phyloP scores from a whole-genome alignment of 306 rosid species.

The Vicia villosa region DNA sequence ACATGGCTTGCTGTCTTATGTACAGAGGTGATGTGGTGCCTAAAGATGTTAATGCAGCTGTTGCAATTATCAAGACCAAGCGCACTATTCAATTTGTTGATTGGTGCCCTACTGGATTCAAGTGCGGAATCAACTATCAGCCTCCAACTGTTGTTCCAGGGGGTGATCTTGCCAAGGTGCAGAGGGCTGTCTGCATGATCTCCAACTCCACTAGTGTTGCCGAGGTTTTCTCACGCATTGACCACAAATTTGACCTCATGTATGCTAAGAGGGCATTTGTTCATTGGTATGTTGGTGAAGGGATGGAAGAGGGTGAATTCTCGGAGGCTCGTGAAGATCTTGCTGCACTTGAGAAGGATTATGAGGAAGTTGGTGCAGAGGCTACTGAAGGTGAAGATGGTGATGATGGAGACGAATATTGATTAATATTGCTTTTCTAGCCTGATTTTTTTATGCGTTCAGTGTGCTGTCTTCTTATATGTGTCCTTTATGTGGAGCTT shows the following conservation, averaged over 20 bases:
- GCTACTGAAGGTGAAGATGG: constrained; percentile 73
- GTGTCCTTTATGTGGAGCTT: constrained; percentile 9
- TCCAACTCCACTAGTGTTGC: constrained; percentile 82
- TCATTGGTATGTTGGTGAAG: constrained; percentile 92
- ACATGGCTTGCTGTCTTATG: constrained; percentile 93
- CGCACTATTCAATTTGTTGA: constrained; percentile 80
- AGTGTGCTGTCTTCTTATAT: not conserved
- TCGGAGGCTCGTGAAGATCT: constrained; percentile 92
- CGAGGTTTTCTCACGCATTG: constrained; percentile 58
- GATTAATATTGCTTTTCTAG: constrained; percentile 3
- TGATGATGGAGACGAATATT: constrained; percentile 73
- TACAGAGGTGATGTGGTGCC: constrained; percentile 90
- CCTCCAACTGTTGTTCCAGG: constrained; percentile 92
- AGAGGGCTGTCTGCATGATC: constrained; percentile 88
- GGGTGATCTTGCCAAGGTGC: constrained; percentile 85
- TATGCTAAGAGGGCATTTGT: constrained; percentile 73
- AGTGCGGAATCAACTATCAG: constrained; percentile 86
- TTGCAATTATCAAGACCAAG: constrained; percentile 83
- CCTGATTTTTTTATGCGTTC: not conserved
- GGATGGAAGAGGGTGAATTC: constrained; percentile 93
- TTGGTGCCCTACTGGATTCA: constrained; percentile 93
- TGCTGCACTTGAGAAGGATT: constrained; percentile 81
- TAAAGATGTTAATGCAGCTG: constrained; percentile 86
- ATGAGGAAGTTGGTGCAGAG: constrained; percentile 87
- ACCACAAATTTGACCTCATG: constrained; percentile 53